Conservation (phyloP, 805 yeast genomes). For the Ogataea paraovalis region DNA sequence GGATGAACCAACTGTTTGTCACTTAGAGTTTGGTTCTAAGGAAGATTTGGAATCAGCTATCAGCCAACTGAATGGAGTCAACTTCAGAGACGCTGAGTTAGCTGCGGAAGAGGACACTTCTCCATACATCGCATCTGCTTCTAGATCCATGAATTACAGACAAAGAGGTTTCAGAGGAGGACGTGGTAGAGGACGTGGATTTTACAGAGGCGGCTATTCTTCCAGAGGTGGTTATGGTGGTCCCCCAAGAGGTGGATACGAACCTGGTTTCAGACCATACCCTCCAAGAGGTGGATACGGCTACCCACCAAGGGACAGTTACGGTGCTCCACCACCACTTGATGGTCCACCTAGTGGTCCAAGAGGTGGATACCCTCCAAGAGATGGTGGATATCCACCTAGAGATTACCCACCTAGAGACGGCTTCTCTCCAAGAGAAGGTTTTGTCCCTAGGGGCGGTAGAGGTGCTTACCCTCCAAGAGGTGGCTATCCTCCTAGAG, state of each 20-base stretch:
- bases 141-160: constrained; percentile 45
- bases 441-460: constrained; percentile 23
- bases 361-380: constrained; percentile 17
- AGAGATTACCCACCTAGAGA: constrained; percentile 6
- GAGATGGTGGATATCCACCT: constrained; percentile 1
- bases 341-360: constrained; percentile 34
- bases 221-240: constrained; percentile 33
- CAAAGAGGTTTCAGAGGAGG: constrained; percentile 46
- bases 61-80: constrained; percentile 64
- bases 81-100: constrained; percentile 59
- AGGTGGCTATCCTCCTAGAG: constrained; percentile 25
- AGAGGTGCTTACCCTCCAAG: constrained; percentile 29
- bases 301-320: constrained; percentile 2
- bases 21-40: constrained; percentile 55
- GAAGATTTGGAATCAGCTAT: constrained; percentile 76
- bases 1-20: constrained; percentile 42
- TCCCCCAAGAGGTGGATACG: constrained; percentile 21
- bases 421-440: constrained; percentile 6
- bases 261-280: neutral
- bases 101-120: constrained; percentile 76
- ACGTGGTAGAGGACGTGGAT: constrained; percentile 36
- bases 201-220: constrained; percentile 22
- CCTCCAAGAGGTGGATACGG: neutral
- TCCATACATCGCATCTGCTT: constrained; percentile 46
- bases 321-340: constrained; percentile 18